A percentile compares a stretch with the other conserved stretches of the same genome.
phyloP scores from a whole-genome alignment of 371 early-diverging fungal species.

The Funneliformis caledonium region DNA sequence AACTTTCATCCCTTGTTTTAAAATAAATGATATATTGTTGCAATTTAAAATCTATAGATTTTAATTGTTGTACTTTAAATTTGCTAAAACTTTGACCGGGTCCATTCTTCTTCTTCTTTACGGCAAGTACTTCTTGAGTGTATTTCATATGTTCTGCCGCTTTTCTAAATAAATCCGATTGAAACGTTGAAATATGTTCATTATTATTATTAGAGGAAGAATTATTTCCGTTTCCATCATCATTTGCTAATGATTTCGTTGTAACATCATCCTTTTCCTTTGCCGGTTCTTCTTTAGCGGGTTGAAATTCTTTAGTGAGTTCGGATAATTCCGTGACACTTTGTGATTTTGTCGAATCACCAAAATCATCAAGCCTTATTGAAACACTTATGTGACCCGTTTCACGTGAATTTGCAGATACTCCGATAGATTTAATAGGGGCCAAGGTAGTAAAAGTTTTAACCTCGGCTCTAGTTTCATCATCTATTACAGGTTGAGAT shows the following conservation, averaged over 20 bases:
- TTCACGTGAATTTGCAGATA: constrained; percentile 26
- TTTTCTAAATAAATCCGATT: constrained; percentile 34
- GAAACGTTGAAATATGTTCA: background rate
- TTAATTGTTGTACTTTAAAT: constrained; percentile 38
- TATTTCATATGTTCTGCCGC: constrained; percentile 37
- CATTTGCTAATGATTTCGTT: background rate
- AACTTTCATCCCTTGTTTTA: constrained; percentile 39
- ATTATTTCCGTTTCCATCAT: background rate
- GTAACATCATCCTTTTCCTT: constrained; percentile 8
- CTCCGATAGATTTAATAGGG: constrained; percentile 33
- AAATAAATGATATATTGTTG: constrained; percentile 37
- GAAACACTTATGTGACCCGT: constrained; percentile 33
- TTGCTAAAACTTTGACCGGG: constrained; percentile 5
- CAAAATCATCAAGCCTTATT: constrained; percentile 38
- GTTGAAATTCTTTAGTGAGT: background rate
- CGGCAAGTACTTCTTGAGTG: constrained; percentile 26
- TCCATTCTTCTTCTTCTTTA: constrained; percentile 21
- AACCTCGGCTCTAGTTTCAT: constrained; percentile 25
- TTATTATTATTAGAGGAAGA: background rate
- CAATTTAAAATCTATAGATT: constrained; percentile 30
- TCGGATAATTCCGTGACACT: constrained; percentile 2
- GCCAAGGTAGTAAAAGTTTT: constrained; percentile 31
- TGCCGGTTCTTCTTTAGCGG: background rate
- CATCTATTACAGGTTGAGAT: constrained; percentile 29
- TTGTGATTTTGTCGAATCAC: background rate